These are phyloP conservation scores for Starmera caribaea DNA, from an alignment of 805 yeast genomes.

Conservation along the genomic window DNA sequence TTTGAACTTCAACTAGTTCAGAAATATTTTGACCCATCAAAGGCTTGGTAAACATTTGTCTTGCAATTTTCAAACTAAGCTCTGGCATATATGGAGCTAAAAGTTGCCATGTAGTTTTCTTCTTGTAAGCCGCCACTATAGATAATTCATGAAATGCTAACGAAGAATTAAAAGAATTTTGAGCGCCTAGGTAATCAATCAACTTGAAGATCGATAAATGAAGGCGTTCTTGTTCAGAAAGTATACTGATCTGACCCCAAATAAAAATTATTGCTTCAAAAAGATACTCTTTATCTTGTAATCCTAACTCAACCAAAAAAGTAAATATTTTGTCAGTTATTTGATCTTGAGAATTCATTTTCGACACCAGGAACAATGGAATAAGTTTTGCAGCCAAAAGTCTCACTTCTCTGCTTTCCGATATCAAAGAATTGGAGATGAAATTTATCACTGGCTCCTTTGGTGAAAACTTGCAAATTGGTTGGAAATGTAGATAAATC, in stretches of 20 bases:
- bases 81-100: constrained; percentile 73
- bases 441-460: constrained; percentile 27
- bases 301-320: constrained; percentile 28
- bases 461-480: constrained; percentile 27
- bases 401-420: constrained; percentile 46
- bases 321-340: constrained; percentile 36
- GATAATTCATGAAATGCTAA: constrained; percentile 59
- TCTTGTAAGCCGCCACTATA: constrained; percentile 44
- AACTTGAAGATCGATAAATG: constrained; percentile 58
- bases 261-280: constrained; percentile 53
- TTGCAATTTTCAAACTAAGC: constrained; percentile 54
- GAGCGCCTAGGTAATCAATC: constrained; percentile 55
- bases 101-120: constrained; percentile 67
- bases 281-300: constrained; percentile 24
- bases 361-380: constrained; percentile 38
- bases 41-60: constrained; percentile 38
- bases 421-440: constrained; percentile 28
- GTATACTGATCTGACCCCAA: constrained; percentile 56
- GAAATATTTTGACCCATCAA: constrained; percentile 50
- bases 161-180: constrained; percentile 55
- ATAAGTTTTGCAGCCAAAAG: constrained; percentile 40
- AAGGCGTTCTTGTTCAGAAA: constrained; percentile 57
- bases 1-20: constrained; percentile 53
- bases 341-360: constrained; percentile 29
- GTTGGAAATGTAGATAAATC: constrained; percentile 42